Base-by-base conservation (phyloP, 176 grass and related monocot genomes). In the Thalia dealbata region DNA sequence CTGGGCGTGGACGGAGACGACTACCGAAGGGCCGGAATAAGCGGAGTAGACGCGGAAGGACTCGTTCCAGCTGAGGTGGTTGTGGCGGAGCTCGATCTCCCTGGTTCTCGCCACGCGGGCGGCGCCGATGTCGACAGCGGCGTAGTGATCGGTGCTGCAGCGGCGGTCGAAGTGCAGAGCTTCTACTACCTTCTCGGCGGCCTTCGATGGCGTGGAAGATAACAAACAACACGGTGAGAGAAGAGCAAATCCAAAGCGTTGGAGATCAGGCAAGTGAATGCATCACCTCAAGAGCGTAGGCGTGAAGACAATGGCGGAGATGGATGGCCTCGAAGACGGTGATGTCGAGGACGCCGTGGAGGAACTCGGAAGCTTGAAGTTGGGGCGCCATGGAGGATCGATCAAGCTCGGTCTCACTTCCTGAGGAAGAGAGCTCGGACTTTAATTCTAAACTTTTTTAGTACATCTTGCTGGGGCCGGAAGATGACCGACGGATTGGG, bases 11-110 rank as follows among this genome's bases (percentile, higher is more conserved):
- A 97, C 80, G 19, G 82, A 90, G 80, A 96, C 72, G 3, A 67
- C 80, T 45, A 97, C 19, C 0, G 76, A 61, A 0, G 76, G 73
- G 50, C 84, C 74, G 0, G 82, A 66, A 65, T 97, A 72, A 16
- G 86, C 89, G 82, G 83, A 91, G 71, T 92, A 91, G 22, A 97
- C 70, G 70, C 80, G 84, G 79, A 97, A 92, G 0, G 89, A 92
- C 52, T 97, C 84, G 84, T 97, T 90, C 93, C 93, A 97, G 1
- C 52, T 79, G 7, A 87, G 89, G 19, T 56, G 76, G 70, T 70
- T 76, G 3, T 87, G 66, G 64, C 86, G 84, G 80, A 76, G 90
- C 77, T 90, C 89, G 29, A 88, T 74, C 82, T 86, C 78, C 27
- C 89, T 50, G 41, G 89, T 92, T 61, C 87, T 84, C 60, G 83